These are phyloP conservation scores for Agrocybe pediades DNA, from an alignment of 768 basidiomycete species.

Conservation along the genomic window DNA sequence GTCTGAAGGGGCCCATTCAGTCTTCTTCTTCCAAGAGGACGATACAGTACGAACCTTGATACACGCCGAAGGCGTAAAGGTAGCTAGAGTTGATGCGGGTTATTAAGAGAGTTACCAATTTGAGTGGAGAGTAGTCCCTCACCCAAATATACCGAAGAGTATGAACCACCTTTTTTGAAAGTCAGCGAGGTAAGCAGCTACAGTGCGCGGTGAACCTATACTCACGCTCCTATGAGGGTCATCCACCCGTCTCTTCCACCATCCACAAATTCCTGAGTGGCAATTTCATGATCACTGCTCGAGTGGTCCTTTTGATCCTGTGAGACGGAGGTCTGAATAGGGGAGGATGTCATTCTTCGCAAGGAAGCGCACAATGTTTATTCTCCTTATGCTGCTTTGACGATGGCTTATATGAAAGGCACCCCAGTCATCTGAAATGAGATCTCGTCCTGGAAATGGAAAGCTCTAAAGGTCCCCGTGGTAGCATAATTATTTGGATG, in stretches of 20 bases:
- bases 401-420: no score
- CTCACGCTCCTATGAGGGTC: background rate
- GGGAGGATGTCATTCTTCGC: no score
- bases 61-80: conserved; percentile 23
- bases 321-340: no score
- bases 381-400: no score
- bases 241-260: background rate
- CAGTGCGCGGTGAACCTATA: background rate
- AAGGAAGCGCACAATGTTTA: no score
- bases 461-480: no score
- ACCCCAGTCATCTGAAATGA: no score
- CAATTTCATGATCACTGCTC: no score
- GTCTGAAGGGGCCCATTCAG: conserved; percentile 28
- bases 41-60: conserved; percentile 26
- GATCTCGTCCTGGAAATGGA: no score
- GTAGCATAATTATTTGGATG: no score
- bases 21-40: conserved; percentile 25
- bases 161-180: conserved; percentile 30
- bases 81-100: conserved; percentile 16
- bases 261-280: no score
- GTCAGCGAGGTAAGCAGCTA: background rate
- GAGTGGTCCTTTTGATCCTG: no score
- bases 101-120: background rate
- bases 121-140: background rate
- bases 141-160: conserved; percentile 42